Evolutionary conservation across 2,329 filamentous ascomycete species (phyloP).

Genomic region (Aspergillus thermomutatus): DNA sequence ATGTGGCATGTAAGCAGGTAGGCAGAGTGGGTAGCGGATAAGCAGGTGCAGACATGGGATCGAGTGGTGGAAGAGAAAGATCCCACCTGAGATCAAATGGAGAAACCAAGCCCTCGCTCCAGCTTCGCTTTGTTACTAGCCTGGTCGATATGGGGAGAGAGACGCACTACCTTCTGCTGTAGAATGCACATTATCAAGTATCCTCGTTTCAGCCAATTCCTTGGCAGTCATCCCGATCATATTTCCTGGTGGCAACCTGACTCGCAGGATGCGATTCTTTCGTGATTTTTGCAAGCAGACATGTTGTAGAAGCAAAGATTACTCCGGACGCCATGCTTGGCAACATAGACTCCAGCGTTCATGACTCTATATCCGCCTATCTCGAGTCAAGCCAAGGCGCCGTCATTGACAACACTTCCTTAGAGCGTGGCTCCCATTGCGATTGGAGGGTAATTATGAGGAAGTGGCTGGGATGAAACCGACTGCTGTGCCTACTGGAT

Average conservation of each 20-base stretch:
- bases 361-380: background rate
- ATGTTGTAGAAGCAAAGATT: background rate
- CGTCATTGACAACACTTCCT: background rate
- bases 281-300: background rate
- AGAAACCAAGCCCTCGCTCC: background rate
- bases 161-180: background rate
- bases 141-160: background rate
- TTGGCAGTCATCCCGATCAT: background rate
- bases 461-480: background rate
- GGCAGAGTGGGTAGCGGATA: no score
- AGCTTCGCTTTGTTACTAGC: no score
- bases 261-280: background rate
- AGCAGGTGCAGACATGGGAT: background rate
- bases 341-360: background rate
- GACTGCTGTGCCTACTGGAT: background rate
- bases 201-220: background rate
- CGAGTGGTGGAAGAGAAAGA: background rate
- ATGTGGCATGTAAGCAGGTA: no score
- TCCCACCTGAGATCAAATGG: background rate
- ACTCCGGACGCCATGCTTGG: background rate
- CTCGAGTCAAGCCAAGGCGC: background rate
- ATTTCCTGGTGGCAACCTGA: background rate
- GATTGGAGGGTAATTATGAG: background rate
- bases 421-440: background rate
- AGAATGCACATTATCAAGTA: background rate